Evolutionary conservation across 2,329 filamentous ascomycete species (phyloP), one percentile per base, ranked within the genome.

Genomic region (Penicillium fuscoglaucum): DNA sequence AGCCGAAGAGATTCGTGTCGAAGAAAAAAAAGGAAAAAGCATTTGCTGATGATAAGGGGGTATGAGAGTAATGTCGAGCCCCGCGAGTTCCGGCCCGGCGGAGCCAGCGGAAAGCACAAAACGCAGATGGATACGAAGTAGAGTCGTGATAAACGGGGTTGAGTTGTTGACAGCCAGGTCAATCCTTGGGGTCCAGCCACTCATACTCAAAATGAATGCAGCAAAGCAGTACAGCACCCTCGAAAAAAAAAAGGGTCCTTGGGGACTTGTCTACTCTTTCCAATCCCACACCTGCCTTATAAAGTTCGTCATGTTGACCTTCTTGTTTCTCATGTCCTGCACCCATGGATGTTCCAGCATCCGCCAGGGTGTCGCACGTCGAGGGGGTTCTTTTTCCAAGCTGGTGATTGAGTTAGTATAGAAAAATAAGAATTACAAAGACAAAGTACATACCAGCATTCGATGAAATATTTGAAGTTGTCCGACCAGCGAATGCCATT

Each of bases 271-370:
- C 62, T 70, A 87, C 62, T 91, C 87, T 64, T 95, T 88, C 95
- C 95, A 99, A 59, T 93, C 95, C 95, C 95, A 99, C 44, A 99
- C 95, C 68, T 95, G 92, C 61, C 88, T 87, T 59, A 99, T 84
- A 77, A 97, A 99, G 70, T 92, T 90, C 65, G 87, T 87, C 93
- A 99, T 98, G 77, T 98, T 98, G 74, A 99, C 95, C 67, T 95
- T 91, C 82, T 97, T 98, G 55, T 86, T 83, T 70, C 89, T 89
- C 91, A 98, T 98, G 71, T 99, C 95, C 43, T 91, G 81, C 88
- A 99, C 96, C 95, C 95, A 99, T 2, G 95, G 95, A 78, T 99
- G 95, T 73, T 99, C 95, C 63, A 96, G 85, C 93, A 99, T 99
- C 70, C 93, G 90, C 95, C 95, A 99, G 13, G 95, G 95, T 59